Evolutionary conservation across 1,284 basidiomycete species (phyloP).

Genomic region (Volvariella volvacea): DNA sequence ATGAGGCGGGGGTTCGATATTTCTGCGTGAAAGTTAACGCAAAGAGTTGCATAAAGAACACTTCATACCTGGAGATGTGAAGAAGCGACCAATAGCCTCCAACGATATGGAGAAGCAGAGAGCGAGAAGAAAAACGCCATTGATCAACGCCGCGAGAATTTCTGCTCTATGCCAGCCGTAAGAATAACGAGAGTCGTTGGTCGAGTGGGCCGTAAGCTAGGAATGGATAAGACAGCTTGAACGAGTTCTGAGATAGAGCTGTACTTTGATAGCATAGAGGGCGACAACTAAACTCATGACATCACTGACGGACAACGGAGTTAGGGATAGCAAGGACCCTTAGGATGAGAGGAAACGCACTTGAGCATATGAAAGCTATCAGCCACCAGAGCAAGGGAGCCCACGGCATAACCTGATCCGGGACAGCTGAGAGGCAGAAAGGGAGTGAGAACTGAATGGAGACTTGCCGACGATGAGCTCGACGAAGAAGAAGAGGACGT

Average conservation of each 20-base stretch:
- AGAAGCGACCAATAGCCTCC: slow-evolving; percentile 89
- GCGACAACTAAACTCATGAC: slow-evolving; percentile 94
- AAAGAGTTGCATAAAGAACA: slow-evolving; percentile 3
- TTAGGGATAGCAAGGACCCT: slow-evolving; percentile 9
- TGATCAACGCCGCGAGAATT: slow-evolving; percentile 91
- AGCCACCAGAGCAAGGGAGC: slow-evolving; percentile 91
- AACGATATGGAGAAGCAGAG: slow-evolving; percentile 95
- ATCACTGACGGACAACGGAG: slow-evolving; percentile 49
- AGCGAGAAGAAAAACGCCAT: slow-evolving; percentile 91
- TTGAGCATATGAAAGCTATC: slow-evolving; percentile 99
- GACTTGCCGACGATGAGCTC: slow-evolving; percentile 74
- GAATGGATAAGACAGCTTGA: slow-evolving; percentile 1
- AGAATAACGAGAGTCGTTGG: slow-evolving; percentile 64
- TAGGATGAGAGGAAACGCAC: slow-evolving; percentile 36
- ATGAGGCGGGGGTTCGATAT: slow-evolving; percentile 85
- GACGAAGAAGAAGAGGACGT: slow-evolving; percentile 87
- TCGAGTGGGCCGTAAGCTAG: slow-evolving; percentile 49
- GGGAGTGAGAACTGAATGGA: not conserved
- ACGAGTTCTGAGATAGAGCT: slow-evolving; percentile 6
- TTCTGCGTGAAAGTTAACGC: slow-evolving; percentile 44
- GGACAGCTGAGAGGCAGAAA: slow-evolving; percentile 5
- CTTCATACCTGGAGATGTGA: slow-evolving; percentile 69
- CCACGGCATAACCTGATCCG: slow-evolving; percentile 82
- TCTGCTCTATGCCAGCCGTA: slow-evolving; percentile 99
- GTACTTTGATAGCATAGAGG: slow-evolving; percentile 92